Evolutionary conservation across 345 rosid species (phyloP), one percentile per base, ranked within the genome.

Genomic region (Dovyalis caffra): DNA sequence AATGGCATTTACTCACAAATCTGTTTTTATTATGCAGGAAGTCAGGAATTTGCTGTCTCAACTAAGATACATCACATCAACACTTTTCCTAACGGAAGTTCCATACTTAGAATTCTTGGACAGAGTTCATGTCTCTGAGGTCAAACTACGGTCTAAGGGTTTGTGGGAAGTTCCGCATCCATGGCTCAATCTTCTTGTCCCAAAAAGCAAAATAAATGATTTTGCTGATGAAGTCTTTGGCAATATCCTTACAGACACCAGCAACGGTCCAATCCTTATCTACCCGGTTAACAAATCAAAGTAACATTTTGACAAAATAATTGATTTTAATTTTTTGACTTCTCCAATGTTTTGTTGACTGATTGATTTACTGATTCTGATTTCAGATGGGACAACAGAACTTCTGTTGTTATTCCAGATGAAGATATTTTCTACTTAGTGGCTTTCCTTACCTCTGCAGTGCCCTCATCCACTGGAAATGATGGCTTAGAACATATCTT

Each of bases 111-210:
- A 89, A 57, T 95, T 95, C 89, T 80, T 95, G 81, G 98, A 95
- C 79, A 88, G 99, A 77, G 99, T 95, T 72, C 97, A 92, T 69
- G 85, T 84, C 47, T 92, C 98, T 0, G 99, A 95, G 89, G 77
- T 90, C 60, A 91, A 91, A 72, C 85, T 95, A 28, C 74, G 92
- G 77, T 84, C 95, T 20, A 91, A 90, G 81, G 99, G 99, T 71
- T 85, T 92, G 67, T 95, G 97, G 99, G 97, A 92, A 81, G 92
- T 95, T 74, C 99, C 99, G 6, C 97, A 95, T 77, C 99, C 97
- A 75, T 95, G 99, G 99, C 92, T 95, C 66, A 95, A 95, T 83
- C 99, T 95, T 61, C 89, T 92, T 33, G 84, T 95, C n/a, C 97
- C 99, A 33, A 82, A 83, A 81, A 91, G 95, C 85, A 89, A 74